phyloP scores from a whole-genome alignment of 345 rosid species.

The Populus tremula region DNA sequence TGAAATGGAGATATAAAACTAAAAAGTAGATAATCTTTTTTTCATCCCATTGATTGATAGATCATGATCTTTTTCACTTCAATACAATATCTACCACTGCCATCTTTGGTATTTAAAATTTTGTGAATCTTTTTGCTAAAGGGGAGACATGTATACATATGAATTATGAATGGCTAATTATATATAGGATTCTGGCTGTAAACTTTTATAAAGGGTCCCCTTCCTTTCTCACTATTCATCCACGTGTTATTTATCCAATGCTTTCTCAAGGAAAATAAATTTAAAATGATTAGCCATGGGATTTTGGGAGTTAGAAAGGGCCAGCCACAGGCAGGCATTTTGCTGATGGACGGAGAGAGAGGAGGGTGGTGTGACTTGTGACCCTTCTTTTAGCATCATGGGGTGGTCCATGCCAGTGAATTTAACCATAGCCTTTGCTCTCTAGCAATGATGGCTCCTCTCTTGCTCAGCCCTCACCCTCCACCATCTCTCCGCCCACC shows the following conservation, averaged over 20 bases:
- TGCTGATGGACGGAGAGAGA: not conserved
- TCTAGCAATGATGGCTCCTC: conserved; percentile 34
- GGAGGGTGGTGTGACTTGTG: conserved; percentile 17
- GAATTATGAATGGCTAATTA: not conserved
- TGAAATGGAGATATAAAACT: conserved; percentile 16
- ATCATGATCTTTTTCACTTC: conserved; percentile 46
- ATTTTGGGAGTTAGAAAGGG: conserved; percentile 30
- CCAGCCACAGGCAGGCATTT: not conserved
- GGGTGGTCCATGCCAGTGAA: conserved; percentile 40
- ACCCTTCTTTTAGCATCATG: conserved; percentile 24
- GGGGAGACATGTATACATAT: not conserved
- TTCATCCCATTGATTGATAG: conserved; percentile 44
- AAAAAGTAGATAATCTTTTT: conserved; percentile 38
- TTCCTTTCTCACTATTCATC: not conserved
- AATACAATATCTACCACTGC: conserved; percentile 17
- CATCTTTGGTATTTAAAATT: conserved; percentile 21
- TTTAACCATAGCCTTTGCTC: conserved; percentile 15
- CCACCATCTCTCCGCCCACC: not conserved
- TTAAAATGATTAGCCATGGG: conserved; percentile 41
- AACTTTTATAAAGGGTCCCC: not conserved
- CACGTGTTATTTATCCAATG: not conserved
- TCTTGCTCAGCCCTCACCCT: not conserved
- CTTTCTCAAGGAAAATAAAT: conserved; percentile 9
- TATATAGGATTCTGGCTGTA: not conserved
- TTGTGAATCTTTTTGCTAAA: conserved; percentile 23